Conservation (phyloP, 805 yeast genomes). For the Lipomyces oligophaga region DNA sequence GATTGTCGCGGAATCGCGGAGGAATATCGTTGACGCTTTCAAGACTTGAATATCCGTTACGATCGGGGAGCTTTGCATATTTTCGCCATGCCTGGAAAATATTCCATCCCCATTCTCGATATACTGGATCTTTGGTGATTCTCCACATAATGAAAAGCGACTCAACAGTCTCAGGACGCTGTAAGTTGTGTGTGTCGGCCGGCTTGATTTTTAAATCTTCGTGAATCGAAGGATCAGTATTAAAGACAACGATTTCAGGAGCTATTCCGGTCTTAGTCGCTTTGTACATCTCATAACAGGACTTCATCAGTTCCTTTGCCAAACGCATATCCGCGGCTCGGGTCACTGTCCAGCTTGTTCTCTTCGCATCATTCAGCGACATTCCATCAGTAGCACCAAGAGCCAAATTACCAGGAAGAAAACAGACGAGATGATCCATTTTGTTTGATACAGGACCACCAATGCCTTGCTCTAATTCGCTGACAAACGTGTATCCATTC, state of each 20-base stretch:
- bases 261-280: conserved; percentile 72
- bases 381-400: conserved; percentile 83
- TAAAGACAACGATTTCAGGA: conserved; percentile 87
- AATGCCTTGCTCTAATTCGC: conserved; percentile 73
- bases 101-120: conserved; percentile 82
- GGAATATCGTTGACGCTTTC: conserved; percentile 58
- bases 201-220: conserved; percentile 67
- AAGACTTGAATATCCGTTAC: conserved; percentile 58
- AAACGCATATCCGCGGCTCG: conserved; percentile 62
- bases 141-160: conserved; percentile 75
- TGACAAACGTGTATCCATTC: conserved; percentile 57
- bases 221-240: conserved; percentile 42
- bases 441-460: conserved; percentile 55
- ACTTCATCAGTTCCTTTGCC: conserved; percentile 69
- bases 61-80: conserved; percentile 47
- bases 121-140: conserved; percentile 68
- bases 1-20: conserved; percentile 58
- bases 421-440: conserved; percentile 92
- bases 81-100: conserved; percentile 68
- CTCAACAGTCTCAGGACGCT: conserved; percentile 92
- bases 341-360: conserved; percentile 51
- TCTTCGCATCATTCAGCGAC: conserved; percentile 51
- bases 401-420: conserved; percentile 83
- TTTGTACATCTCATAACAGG: conserved; percentile 82
- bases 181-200: conserved; percentile 75